These are phyloP conservation scores for Euryodendron excelsum DNA, from an alignment of 148 eudicot species.

Conservation along the genomic window DNA sequence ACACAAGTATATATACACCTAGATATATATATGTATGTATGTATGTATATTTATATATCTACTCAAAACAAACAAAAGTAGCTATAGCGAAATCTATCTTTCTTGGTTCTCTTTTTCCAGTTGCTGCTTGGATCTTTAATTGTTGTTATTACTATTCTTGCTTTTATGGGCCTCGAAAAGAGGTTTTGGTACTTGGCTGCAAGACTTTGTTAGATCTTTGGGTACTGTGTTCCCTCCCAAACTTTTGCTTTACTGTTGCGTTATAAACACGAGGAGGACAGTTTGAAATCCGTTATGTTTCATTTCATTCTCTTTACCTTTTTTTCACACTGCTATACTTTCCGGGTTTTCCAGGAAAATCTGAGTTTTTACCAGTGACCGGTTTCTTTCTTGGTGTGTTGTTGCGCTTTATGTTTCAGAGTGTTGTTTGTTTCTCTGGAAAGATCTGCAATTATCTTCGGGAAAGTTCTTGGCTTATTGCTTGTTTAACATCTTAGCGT, in stretches of 20 bases:
- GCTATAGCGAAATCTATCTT: too few species aligned
- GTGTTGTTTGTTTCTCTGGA: constrained; percentile 8
- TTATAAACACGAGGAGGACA: too few species aligned
- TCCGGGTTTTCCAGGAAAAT: too few species aligned
- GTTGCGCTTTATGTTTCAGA: not conserved
- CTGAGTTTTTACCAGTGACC: too few species aligned
- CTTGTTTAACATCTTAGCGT: too few species aligned
- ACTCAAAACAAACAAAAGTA: too few species aligned
- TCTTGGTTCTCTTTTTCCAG: not conserved
- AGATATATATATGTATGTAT: too few species aligned
- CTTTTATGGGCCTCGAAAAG: not conserved
- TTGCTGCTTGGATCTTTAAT: not conserved
- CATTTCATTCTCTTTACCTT: too few species aligned
- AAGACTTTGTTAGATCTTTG: not conserved
- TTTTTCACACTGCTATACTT: too few species aligned
- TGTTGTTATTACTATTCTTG: not conserved
- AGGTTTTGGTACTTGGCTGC: not conserved
- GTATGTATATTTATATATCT: too few species aligned
- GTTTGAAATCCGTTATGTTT: too few species aligned
- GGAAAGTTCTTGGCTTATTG: not conserved
- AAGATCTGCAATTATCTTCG: not conserved
- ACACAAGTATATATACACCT: too few species aligned
- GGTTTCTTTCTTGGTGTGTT: not conserved
- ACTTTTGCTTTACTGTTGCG: not conserved
- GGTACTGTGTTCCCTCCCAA: not conserved